These are phyloP conservation scores for Corchorus capsularis DNA, from an alignment of 345 rosid species.

Conservation along the genomic window DNA sequence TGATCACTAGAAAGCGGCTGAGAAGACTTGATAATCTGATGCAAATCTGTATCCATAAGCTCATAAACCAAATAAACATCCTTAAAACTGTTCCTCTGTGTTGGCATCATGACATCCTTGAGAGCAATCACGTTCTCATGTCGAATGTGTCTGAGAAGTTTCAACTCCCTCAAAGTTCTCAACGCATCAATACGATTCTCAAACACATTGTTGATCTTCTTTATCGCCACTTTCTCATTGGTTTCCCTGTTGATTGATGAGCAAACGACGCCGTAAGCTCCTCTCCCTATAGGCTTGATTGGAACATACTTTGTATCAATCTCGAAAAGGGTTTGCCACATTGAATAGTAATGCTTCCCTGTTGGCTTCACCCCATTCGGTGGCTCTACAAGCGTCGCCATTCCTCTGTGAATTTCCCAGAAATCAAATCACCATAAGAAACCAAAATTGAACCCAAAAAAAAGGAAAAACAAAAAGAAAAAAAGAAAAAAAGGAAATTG, in stretches of 20 bases:
- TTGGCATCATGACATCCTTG: conserved; percentile 88
- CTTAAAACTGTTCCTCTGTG: conserved; percentile 50
- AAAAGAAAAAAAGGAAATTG: not conserved
- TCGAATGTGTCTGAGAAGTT: conserved; percentile 72
- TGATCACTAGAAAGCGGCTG: conserved; percentile 77
- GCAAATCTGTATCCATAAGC: conserved; percentile 92
- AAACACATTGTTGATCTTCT: conserved; percentile 82
- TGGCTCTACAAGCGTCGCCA: conserved; percentile 88
- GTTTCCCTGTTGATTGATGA: conserved; percentile 79
- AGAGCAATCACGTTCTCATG: conserved; percentile 82
- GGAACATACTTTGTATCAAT: conserved; percentile 84
- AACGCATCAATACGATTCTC: conserved; percentile 65
- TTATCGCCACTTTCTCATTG: conserved; percentile 80
- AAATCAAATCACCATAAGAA: not conserved
- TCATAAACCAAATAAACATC: conserved; percentile 92
- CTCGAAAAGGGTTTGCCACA: conserved; percentile 89
- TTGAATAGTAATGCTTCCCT: conserved; percentile 81
- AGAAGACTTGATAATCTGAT: conserved; percentile 76
- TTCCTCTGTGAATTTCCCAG: conserved; percentile 34
- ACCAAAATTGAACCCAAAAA: not conserved
- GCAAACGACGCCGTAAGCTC: conserved; percentile 88
- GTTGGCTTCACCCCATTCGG: conserved; percentile 61
- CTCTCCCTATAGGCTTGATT: conserved; percentile 83
- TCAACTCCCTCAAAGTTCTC: conserved; percentile 77
- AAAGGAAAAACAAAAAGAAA: not conserved